Percentiles rank a stretch among this genome's conserved stretches.
phyloP scores from a whole-genome alignment of 495 filamentous ascomycete species.

The Bombardia bombarda region DNA sequence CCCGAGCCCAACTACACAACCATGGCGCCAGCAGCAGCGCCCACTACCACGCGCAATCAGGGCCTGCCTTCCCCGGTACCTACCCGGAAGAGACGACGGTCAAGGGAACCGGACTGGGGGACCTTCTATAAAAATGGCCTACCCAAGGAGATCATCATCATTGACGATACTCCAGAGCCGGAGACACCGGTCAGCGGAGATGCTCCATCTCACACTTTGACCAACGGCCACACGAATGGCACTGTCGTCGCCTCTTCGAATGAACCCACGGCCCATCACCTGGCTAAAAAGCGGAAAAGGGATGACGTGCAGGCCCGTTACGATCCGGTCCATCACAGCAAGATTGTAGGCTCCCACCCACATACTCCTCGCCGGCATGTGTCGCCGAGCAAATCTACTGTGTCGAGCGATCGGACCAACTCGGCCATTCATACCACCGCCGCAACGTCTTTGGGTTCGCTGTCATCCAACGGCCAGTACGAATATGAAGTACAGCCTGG shows the following conservation, averaged over 20 bases:
- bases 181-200: conserved; percentile 29
- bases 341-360: conserved; percentile 58
- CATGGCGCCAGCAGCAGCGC: conserved; percentile 18
- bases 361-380: conserved; percentile 42
- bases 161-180: conserved; percentile 78
- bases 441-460: conserved; percentile 75
- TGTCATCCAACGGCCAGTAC: conserved; percentile 54
- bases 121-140: conserved; percentile 89
- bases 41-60: conserved; percentile 19
- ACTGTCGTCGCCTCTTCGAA: conserved; percentile 7
- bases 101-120: conserved; percentile 73
- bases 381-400: conserved; percentile 53
- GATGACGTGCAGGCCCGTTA: conserved; percentile 35
- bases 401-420: conserved; percentile 80
- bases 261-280: conserved; percentile 19
- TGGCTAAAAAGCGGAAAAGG: conserved; percentile 43
- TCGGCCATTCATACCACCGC: conserved; percentile 81
- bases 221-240: conserved; percentile 21
- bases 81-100: conserved; percentile 51
- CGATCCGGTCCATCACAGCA: conserved; percentile 34
- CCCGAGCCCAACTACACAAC: conserved; percentile 17
- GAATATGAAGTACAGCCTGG: conserved; percentile 49
- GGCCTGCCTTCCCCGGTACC: too few species aligned
- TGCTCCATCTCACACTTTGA: conserved; percentile 19
- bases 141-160: conserved; percentile 90